Evolutionary conservation across 495 filamentous ascomycete genomes (phyloP), one percentile per base, ranked within the genome.

Genomic region (Paragyromitra xinjiangensis): DNA sequence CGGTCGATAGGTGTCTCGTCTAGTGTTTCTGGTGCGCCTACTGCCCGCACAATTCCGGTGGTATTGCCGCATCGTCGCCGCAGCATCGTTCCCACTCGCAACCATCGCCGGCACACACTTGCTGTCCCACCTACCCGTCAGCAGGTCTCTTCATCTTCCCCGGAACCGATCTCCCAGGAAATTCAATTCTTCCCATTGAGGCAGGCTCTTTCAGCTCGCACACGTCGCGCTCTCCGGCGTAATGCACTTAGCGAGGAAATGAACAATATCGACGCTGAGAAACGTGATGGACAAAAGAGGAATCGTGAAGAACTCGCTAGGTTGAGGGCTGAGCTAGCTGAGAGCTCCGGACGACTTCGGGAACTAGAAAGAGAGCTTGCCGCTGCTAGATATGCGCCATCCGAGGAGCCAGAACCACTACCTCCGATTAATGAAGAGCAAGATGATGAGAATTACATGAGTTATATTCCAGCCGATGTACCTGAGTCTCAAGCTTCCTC

Each of bases 161-260:
- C 77, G 0, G 74, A 65, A 16, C 59, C 74, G 14, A 24, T 83
- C 68, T 69, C 82, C 56, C 73, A 69, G 34, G 78, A 82, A 45
- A 66, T 91, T 0, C 89, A 92, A 64, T 92, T 90, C 75, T 85
- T 86, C 1, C 90, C 91, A 11, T 81, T 92, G 45, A 84, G 85
- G 22, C 87, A 90, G 50, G 85, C 89, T 1, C 78, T 93, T 55
- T 89, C 90, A 65, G 81, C 81, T 34, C 86, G 91, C 9, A 86
- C 86, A 5, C 86, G 86, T 69, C 87, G 91, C 11, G 86, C 89
- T n/a, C 86, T 92, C 16, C 85, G 87, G 29, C 87, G 89, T 8
- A 87, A 87, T 73, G 88, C 89, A n/a, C 82, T 92, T 29, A 91
- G 89, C 72, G 87, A 90, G 80, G 90, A 92, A 77, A 86, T 90